Percentiles rank a stretch among this genome's conserved stretches.
These are phyloP conservation scores for Cyberlindnera galapagoensis DNA, from an alignment of 805 yeast species.

Conservation along the genomic window DNA sequence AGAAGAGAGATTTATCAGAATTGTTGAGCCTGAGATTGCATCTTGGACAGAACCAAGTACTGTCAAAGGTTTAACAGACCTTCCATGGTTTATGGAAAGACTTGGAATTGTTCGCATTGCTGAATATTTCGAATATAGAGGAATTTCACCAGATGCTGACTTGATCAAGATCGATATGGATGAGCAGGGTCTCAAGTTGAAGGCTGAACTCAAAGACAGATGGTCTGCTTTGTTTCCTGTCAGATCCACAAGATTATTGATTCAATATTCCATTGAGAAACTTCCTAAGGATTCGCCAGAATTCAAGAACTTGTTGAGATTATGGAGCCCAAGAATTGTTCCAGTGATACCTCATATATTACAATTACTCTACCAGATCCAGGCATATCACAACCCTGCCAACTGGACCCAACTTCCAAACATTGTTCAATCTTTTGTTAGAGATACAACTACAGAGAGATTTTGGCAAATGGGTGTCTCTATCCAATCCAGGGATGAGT, in stretches of 20 bases:
- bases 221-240: slow-evolving; percentile 96
- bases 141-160: slow-evolving; percentile 71
- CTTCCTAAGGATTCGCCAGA: slow-evolving; percentile 74
- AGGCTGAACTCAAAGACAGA: slow-evolving; percentile 73
- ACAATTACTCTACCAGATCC: slow-evolving; percentile 82
- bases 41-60: slow-evolving; percentile 94
- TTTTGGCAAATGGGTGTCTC: slow-evolving; percentile 99
- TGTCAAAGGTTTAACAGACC: slow-evolving; percentile 78
- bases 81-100: slow-evolving; percentile 98
- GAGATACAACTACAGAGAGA: slow-evolving; percentile 81
- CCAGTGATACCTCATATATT: slow-evolving; percentile 89
- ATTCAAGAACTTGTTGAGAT: slow-evolving; percentile 52
- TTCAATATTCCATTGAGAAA: slow-evolving; percentile 93
- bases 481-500: slow-evolving; percentile 87
- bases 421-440: slow-evolving; percentile 90
- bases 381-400: slow-evolving; percentile 88
- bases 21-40: slow-evolving; percentile 87
- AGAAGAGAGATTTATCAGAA: slow-evolving; percentile 69
- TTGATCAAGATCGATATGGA: slow-evolving; percentile 80
- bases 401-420: slow-evolving; percentile 86
- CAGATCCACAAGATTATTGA: slow-evolving; percentile 88
- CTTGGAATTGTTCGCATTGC: slow-evolving; percentile 93
- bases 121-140: slow-evolving; percentile 76
- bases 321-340: slow-evolving; percentile 92
- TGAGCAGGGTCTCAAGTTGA: slow-evolving; percentile 73